Evolutionary conservation across 139 green algal species (phyloP), one percentile per base, ranked within the genome.

Genomic region (Limnomonas spitsbergensis): DNA sequence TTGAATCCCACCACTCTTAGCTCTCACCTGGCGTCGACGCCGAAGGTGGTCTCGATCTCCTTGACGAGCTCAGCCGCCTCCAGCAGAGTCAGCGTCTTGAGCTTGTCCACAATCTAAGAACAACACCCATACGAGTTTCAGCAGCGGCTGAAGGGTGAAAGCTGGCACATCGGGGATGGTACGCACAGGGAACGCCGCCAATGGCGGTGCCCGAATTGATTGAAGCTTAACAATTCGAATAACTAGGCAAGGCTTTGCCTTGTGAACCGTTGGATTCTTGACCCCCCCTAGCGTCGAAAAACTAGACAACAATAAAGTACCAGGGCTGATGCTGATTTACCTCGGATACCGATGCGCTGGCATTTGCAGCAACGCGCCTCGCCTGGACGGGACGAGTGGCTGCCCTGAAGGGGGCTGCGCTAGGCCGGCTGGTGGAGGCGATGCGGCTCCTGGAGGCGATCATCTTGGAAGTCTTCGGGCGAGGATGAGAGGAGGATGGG

Each of bases 41-140:
- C 86, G 76, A 92, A 92, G 75, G 80, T 87, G 73, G 84, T 84
- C 86, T 92, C 88, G 71, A 92, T 92, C 80, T 89, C 76, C 53
- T 80, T 87, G 68, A 85, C 83, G 73, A 92, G 82, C 81, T 92
- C 88, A 1, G 82, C 82, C 26, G 88, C 88, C 77, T 92, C 88
- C 68, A 92, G 79, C 67, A 92, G 84, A 3, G 88, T 90, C 76
- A 92, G 68, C 34, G 80, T 88, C 86, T 92, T 92, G 26, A 92
- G 82, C 82, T 90, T 89, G 74, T 92, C 86, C 38, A 92, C 86
- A 80, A 85, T 85, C 53, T 84, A 37, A 7, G 70, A 24, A 29
- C 39, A 77, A 7, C 9, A 66, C 2, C 40, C 26, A 39, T 35
- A 70, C 6, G 56, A 70, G 27, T 70, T 70, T 24, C 29, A 70